These are phyloP conservation scores for Inga oerstediana DNA, from an alignment of 306 rosid species.

Conservation along the genomic window DNA sequence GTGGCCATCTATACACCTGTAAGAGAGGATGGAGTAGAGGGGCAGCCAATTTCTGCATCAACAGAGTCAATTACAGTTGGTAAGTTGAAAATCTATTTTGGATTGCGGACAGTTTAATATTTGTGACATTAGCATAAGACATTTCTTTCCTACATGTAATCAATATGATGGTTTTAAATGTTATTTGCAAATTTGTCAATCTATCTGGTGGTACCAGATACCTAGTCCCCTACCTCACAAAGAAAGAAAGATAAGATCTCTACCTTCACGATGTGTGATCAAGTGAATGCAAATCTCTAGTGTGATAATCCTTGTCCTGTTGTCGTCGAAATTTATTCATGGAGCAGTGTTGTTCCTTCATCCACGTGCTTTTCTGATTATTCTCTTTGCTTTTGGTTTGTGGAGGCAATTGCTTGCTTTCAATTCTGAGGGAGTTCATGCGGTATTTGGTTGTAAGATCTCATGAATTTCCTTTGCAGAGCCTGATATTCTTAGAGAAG, in stretches of 20 bases:
- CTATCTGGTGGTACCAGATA: not conserved
- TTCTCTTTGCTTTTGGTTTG: constrained; percentile 9
- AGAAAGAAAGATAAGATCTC: too few relatives aligned
- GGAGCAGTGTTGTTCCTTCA: not conserved
- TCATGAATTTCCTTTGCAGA: constrained; percentile 57
- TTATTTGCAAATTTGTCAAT: not conserved
- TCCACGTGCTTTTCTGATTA: constrained; percentile 2
- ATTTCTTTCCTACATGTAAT: not conserved
- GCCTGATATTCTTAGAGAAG: constrained; percentile 96
- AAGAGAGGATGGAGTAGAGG: constrained; percentile 96
- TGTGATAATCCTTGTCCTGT: constrained; percentile 3
- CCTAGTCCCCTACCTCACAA: not conserved
- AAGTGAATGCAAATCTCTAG: not conserved
- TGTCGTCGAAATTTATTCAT: constrained; percentile 5
- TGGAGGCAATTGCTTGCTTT: not conserved
- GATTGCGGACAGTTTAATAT: constrained; percentile 7
- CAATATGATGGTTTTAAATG: not conserved
- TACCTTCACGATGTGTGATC: not conserved
- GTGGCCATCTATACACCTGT: constrained; percentile 94
- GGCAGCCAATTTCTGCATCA: constrained; percentile 85
- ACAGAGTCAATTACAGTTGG: constrained; percentile 96
- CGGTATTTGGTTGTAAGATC: constrained; percentile 21
- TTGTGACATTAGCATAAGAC: constrained; percentile 15
- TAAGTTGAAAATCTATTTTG: constrained; percentile 42
- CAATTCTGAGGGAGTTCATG: not conserved